A percentile compares a stretch with the other conserved stretches of the same genome.
These are phyloP conservation scores for Silene coronaria DNA, from an alignment of 179 eudicot species.

Conservation along the genomic window DNA sequence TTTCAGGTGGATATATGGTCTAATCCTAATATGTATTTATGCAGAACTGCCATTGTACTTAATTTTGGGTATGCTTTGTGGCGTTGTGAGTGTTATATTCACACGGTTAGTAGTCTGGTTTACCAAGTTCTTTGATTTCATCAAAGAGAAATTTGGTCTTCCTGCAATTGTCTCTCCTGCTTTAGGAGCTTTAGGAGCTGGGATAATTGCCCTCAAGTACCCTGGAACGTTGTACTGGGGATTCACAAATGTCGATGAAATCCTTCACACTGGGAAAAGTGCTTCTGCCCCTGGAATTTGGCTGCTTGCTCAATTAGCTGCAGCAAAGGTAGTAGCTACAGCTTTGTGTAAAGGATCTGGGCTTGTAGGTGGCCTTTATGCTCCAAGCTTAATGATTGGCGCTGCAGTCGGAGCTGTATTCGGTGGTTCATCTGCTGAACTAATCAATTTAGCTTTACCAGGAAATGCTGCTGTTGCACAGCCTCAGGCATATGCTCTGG, in stretches of 20 bases:
- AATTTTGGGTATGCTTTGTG: slow-evolving; percentile 94
- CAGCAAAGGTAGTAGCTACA: slow-evolving; percentile 94
- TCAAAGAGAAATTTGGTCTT: slow-evolving; percentile 69
- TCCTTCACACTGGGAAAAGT: slow-evolving; percentile 90
- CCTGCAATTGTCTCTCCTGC: slow-evolving; percentile 90
- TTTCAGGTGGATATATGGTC: slow-evolving; percentile 9
- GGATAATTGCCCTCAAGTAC: slow-evolving; percentile 86
- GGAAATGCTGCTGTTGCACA: slow-evolving; percentile 89
- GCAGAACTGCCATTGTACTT: slow-evolving; percentile 95
- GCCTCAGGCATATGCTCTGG: slow-evolving; percentile 97
- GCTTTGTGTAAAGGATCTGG: slow-evolving; percentile 95
- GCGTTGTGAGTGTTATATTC: slow-evolving; percentile 84
- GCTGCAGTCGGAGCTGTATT: slow-evolving; percentile 99
- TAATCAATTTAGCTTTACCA: slow-evolving; percentile 79
- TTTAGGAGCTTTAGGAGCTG: slow-evolving; percentile 92
- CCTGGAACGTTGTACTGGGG: slow-evolving; percentile 98
- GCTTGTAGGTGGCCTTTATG: slow-evolving; percentile 95
- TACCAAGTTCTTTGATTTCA: slow-evolving; percentile 56
- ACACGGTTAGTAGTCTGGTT: slow-evolving; percentile 78
- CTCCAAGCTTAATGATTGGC: slow-evolving; percentile 99
- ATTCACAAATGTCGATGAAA: slow-evolving; percentile 93
- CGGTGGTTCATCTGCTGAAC: slow-evolving; percentile 82
- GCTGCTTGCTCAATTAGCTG: slow-evolving; percentile 85
- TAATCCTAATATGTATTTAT: slow-evolving; percentile 14
- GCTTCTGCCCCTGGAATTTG: slow-evolving; percentile 97